Conservation (phyloP, 345 rosid genomes). For the Hevea brasiliensis region DNA sequence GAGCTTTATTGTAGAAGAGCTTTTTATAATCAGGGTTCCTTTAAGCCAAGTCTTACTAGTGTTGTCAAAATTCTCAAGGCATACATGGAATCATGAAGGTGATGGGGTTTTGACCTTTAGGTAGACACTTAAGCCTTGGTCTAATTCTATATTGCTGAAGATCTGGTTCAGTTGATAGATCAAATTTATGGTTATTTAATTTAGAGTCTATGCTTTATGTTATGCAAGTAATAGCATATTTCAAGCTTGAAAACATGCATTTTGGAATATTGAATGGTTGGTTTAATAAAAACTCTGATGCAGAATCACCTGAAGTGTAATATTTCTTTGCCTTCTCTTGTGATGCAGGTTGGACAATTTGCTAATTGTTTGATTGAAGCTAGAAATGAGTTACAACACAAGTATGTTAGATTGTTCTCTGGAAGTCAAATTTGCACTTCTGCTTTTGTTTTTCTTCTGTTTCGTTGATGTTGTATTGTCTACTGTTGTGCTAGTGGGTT, state of each 20-base stretch:
- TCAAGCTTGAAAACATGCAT: background rate
- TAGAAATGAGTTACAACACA: constrained; percentile 71
- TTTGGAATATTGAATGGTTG: background rate
- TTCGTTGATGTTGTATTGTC: background rate
- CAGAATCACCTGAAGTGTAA: background rate
- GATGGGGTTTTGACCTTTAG: background rate
- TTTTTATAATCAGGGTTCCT: background rate
- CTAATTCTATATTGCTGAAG: background rate
- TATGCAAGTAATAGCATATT: background rate
- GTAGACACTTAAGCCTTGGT: background rate
- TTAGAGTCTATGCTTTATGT: background rate
- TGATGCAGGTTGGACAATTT: constrained; percentile 79
- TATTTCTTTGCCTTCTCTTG: background rate
- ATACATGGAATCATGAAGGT: background rate
- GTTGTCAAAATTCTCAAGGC: background rate
- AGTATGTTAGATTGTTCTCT: constrained; percentile 48
- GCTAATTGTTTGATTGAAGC: constrained; percentile 82
- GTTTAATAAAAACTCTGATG: background rate
- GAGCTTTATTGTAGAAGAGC: background rate
- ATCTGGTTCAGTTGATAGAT: background rate
- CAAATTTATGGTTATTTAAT: background rate
- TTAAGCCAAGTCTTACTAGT: background rate
- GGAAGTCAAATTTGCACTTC: background rate
- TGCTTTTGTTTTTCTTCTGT: background rate
- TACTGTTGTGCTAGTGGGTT: background rate